Evolutionary conservation across 2,329 filamentous ascomycete genomes (phyloP), one percentile per base, ranked within the genome.

Genomic region (Diplodia mutila): DNA sequence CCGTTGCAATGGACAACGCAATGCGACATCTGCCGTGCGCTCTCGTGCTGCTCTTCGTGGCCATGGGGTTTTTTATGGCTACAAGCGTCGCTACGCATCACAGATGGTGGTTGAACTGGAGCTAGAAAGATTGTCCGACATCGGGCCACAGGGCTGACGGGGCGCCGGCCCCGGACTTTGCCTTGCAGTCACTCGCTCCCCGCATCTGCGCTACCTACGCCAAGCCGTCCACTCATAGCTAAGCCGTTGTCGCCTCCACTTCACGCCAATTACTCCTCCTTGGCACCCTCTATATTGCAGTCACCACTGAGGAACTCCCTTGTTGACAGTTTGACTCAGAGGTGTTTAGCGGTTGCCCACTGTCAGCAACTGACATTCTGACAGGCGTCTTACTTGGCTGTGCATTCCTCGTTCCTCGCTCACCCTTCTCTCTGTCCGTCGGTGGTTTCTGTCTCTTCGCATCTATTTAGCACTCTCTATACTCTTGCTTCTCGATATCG

Each of bases 1-100:
- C 57, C 18, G 57, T 61, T 51, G 57, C 57, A 29, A 23, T 9
- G 27, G 59, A 63, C 59, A 51, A 63, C 59, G 27, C 57, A 61
- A 21, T 49, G 57, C 59, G 37, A 51, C 42, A 11, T 23, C 14
- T 18, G 34, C 12, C 18, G 11, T 29, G 46, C 46, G 27, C 46
- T 4, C 7, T 23, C 27, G 14, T 23, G 27, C 51, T 37, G 59
- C 59, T 51, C 34, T 37, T 14, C 34, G 12, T 9, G 34, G 12
- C 34, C 29, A 32, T 32, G 29, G 29, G 29, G 29, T 8, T 32
- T 8, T 32, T 8, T 8, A 32, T 32, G 29, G 29, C 29, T 32
- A 8, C 29, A 9, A 8, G 29, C 29, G 4, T 32, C 29, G n/a
- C n/a, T n/a, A n/a, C n/a, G n/a, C n/a, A n/a, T n/a, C n/a, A n/a